These are phyloP conservation scores for Pyrrhoderma noxium DNA, from an alignment of 1,284 basidiomycete species.

Conservation along the genomic window DNA sequence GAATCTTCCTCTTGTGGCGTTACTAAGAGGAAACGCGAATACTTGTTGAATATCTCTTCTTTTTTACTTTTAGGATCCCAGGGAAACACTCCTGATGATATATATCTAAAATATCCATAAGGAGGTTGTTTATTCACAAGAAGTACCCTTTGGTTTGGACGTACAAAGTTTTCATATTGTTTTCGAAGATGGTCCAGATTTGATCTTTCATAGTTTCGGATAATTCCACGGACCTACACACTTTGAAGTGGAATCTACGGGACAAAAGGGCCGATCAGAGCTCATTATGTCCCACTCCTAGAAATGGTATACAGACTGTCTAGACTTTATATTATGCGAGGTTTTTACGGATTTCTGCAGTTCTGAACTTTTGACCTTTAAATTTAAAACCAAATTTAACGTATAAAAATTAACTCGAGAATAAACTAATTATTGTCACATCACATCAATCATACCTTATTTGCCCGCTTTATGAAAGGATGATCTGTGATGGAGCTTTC, in stretches of 20 bases:
- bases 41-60: conserved; percentile 50
- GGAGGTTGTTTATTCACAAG: not conserved
- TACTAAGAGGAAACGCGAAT: conserved; percentile 54
- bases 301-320: not conserved
- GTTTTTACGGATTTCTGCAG: conserved; percentile 5
- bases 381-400: no score
- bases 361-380: conserved; percentile 2
- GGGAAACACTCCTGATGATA: conserved; percentile 48
- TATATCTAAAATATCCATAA: conserved; percentile 33
- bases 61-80: conserved; percentile 55
- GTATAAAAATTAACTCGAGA: no score
- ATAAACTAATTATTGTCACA: no score
- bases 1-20: conserved; percentile 21
- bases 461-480: conserved; percentile 12
- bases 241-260: conserved; percentile 29
- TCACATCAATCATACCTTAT: conserved; percentile 4
- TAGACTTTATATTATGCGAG: conserved; percentile 6
- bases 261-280: not conserved
- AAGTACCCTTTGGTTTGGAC: conserved; percentile 22
- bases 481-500: conserved; percentile 5
- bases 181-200: conserved; percentile 49
- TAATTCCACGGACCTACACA: conserved; percentile 35
- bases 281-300: no score
- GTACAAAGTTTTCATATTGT: conserved; percentile 51
- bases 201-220: conserved; percentile 30